Base-by-base conservation (phyloP, 495 filamentous ascomycete genomes). In the Rhypophila decipiens region DNA sequence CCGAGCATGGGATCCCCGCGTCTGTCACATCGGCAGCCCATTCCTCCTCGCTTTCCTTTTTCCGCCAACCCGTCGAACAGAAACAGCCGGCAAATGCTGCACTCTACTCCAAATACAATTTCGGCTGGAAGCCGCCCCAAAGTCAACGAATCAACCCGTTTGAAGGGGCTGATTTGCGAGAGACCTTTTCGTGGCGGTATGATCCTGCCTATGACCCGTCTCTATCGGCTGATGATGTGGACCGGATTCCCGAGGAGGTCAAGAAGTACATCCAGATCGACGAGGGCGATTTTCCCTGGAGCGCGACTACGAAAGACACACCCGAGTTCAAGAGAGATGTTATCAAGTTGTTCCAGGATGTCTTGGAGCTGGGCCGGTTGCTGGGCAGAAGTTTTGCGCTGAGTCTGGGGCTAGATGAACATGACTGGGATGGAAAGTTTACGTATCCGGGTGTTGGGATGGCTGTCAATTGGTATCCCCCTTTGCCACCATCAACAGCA, bases 281-380 rank as follows among this genome's bases (percentile, higher is more conserved):
- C 42, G 62, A 72, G 1, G 70, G 76, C 39, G 70, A 73, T 2
- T 73, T 69, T 24, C 42, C 73, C 31, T 80, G 75, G 75, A 61
- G 70, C 18, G 68, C 60, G 4, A 75, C 69, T 5, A 47, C 56
- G 13, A n/a, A n/a, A n/a, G n/a, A n/a, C n/a, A n/a, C n/a, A n/a
- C 65, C 70, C 0, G 52, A 55, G 0, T 76, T 80, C 54, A 66
- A 69, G n/a, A 61, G 67, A 10, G 63, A 60, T 19, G 64, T 71
- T 10, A 53, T 76, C 0, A 44, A 50, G 19, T 73, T 72, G 51
- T 78, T 67, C 56, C 68, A 67, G 12, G 53, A 49, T 0, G 70
- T 76, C n/a, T 57, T 80, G 3, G 39, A 49, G 0, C 60, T 80
- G 1, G 72, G 74, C 2, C 56, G 76, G 17, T 67, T 68, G 10